Conservation (phyloP, 2,329 filamentous ascomycete genomes). For the Diaporthe caulivora region DNA sequence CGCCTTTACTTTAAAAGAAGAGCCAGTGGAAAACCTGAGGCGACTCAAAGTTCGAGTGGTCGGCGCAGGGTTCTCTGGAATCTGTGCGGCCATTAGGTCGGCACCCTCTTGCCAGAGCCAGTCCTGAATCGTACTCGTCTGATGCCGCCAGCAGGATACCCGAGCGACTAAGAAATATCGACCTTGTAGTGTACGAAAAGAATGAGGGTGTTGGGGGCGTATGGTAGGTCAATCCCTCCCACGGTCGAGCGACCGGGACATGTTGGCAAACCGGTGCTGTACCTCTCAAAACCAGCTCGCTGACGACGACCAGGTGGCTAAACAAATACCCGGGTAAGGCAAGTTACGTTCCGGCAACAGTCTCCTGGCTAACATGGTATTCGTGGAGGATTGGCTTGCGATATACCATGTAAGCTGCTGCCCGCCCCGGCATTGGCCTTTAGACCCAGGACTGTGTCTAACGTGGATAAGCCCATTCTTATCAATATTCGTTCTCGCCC, state of each 20-base stretch:
- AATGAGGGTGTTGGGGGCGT: constrained; percentile 50
- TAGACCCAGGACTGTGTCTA: not conserved
- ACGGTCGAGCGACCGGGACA: not conserved
- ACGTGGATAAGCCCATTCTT: constrained; percentile 58
- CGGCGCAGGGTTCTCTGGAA: constrained; percentile 38
- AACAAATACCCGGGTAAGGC: constrained; percentile 49
- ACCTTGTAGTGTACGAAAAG: constrained; percentile 52
- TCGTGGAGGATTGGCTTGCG: constrained; percentile 48
- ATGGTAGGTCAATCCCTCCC: constrained; percentile 44
- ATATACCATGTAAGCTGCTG: constrained; percentile 52
- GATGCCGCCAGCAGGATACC: constrained; percentile 45
- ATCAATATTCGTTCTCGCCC: constrained; percentile 67
- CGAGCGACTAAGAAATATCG: constrained; percentile 49
- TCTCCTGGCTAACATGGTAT: constrained; percentile 1
- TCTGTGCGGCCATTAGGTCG: constrained; percentile 47
- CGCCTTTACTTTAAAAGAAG: constrained; percentile 45
- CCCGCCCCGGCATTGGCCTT: not conserved
- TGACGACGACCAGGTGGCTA: constrained; percentile 45
- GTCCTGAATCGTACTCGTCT: not conserved
- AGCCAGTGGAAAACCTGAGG: constrained; percentile 49
- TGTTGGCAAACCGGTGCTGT: not conserved
- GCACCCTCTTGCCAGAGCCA: not conserved
- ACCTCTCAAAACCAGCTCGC: not conserved
- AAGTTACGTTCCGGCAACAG: not conserved
- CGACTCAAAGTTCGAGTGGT: constrained; percentile 49